Evolutionary conservation across 1,139 yeast species (phyloP).

Genomic region (Kazachstania sp.): DNA sequence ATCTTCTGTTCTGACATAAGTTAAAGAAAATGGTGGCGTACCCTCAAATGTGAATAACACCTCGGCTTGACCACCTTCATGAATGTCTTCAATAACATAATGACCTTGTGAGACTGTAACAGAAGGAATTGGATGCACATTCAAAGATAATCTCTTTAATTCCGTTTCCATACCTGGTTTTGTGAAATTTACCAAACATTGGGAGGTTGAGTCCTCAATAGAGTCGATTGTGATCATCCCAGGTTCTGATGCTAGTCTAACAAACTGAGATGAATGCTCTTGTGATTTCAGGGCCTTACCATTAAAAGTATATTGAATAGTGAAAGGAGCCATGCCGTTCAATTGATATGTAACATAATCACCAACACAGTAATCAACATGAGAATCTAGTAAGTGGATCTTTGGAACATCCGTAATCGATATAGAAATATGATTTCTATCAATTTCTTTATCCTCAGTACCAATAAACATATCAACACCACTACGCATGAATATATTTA

Average conservation of each 20-base stretch:
- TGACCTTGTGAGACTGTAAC: slow-evolving; percentile 83
- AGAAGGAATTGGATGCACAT: slow-evolving; percentile 76
- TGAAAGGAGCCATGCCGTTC: slow-evolving; percentile 74
- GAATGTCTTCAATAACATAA: slow-evolving; percentile 67
- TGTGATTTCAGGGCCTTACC: slow-evolving; percentile 51
- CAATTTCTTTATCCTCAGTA: not conserved
- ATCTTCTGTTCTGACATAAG: slow-evolving; percentile 46
- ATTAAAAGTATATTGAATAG: slow-evolving; percentile 65
- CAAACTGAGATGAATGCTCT: slow-evolving; percentile 47
- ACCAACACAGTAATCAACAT: slow-evolving; percentile 73
- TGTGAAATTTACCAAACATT: slow-evolving; percentile 59
- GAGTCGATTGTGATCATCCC: slow-evolving; percentile 66
- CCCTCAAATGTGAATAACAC: slow-evolving; percentile 61
- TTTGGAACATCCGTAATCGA: slow-evolving; percentile 72
- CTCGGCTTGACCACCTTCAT: slow-evolving; percentile 82
- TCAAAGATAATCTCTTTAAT: slow-evolving; percentile 40
- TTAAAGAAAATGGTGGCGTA: slow-evolving; percentile 57
- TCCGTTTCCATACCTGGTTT: slow-evolving; percentile 32
- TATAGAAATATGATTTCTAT: slow-evolving; percentile 34
- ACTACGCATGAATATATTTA: slow-evolving; percentile 32
- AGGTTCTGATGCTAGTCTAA: slow-evolving; percentile 71
- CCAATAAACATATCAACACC: slow-evolving; percentile 35
- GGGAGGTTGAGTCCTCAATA: slow-evolving; percentile 66
- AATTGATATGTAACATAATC: slow-evolving; percentile 73
- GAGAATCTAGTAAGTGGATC: slow-evolving; percentile 39